Evolutionary conservation across 2,329 filamentous ascomycete genomes (phyloP).

Genomic region (Penicillium hesseltinei): DNA sequence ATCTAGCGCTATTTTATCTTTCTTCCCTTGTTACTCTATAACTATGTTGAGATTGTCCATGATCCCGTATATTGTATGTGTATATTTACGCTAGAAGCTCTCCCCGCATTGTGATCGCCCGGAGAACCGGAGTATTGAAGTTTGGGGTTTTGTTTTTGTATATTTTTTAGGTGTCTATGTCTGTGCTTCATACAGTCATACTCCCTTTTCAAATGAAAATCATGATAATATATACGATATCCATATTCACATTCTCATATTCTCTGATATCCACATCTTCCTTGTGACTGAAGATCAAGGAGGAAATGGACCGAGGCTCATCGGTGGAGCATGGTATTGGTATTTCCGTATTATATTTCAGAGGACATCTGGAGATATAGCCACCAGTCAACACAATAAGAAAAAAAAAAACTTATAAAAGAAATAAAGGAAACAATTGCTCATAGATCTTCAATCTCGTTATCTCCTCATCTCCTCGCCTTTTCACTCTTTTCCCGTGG

Average conservation of each 20-base stretch:
- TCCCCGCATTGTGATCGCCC: conserved; percentile 10
- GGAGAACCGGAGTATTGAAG: conserved; percentile 2
- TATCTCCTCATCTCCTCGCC: background rate
- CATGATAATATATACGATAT: too few species aligned
- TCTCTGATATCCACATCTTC: background rate
- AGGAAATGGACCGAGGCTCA: conserved; percentile 8
- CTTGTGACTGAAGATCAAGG: conserved; percentile 2
- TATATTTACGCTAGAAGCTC: conserved; percentile 2
- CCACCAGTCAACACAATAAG: background rate
- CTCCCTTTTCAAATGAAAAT: background rate
- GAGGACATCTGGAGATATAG: background rate
- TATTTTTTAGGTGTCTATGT: background rate
- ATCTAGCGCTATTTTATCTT: conserved; percentile 2
- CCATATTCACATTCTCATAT: background rate
- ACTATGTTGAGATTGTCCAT: background rate
- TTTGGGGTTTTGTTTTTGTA: too few species aligned
- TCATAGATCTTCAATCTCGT: background rate
- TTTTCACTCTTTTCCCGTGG: conserved; percentile 9
- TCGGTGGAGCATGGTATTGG: background rate
- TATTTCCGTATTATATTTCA: background rate
- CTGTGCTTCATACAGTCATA: background rate
- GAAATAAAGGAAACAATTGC: background rate
- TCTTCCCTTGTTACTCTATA: background rate
- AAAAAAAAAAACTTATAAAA: too few species aligned
- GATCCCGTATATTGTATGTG: background rate